A percentile compares a stretch with the other conserved stretches of the same genome.
Evolutionary conservation across 129 eudicot genomes (phyloP).

Genomic region (Kitagawia praeruptora): DNA sequence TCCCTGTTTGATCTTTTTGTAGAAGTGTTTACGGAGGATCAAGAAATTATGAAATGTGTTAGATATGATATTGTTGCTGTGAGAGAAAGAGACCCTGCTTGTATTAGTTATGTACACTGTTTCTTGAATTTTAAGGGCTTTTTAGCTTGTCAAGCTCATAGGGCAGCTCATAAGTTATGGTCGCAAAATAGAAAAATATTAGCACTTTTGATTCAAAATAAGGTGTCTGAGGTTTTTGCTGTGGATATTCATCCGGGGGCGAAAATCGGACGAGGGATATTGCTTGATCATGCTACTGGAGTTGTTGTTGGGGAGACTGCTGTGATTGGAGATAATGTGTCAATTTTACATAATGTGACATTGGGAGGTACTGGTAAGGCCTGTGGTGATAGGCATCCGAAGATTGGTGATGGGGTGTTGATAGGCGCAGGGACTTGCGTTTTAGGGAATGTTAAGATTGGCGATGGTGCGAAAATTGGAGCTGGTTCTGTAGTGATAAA

Average conservation of each 20-base stretch:
- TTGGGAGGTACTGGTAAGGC: conserved; percentile 91
- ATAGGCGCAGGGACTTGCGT: conserved; percentile 97
- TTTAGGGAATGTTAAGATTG: conserved; percentile 70
- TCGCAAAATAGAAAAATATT: conserved; percentile 45
- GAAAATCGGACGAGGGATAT: conserved; percentile 64
- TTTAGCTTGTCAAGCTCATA: conserved; percentile 76
- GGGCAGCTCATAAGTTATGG: conserved; percentile 74
- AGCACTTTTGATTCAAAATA: conserved; percentile 67
- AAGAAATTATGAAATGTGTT: conserved; percentile 40
- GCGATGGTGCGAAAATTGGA: conserved; percentile 86
- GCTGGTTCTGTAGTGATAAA: conserved; percentile 90
- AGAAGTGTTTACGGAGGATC: conserved; percentile 44
- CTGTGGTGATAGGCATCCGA: conserved; percentile 85
- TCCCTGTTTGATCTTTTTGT: conserved; percentile 67
- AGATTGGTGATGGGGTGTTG: conserved; percentile 86
- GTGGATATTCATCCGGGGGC: conserved; percentile 96
- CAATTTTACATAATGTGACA: conserved; percentile 85
- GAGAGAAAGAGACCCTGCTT: conserved; percentile 89
- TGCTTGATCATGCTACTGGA: conserved; percentile 93
- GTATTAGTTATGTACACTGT: conserved; percentile 75
- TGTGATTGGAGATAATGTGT: conserved; percentile 78
- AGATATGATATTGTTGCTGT: conserved; percentile 66
- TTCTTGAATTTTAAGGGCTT: conserved; percentile 82
- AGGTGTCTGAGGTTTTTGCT: conserved; percentile 87
- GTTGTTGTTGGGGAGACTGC: conserved; percentile 90